Evolutionary conservation across 495 filamentous ascomycete species (phyloP).

Genomic region (Penicillium longicatenatum): DNA sequence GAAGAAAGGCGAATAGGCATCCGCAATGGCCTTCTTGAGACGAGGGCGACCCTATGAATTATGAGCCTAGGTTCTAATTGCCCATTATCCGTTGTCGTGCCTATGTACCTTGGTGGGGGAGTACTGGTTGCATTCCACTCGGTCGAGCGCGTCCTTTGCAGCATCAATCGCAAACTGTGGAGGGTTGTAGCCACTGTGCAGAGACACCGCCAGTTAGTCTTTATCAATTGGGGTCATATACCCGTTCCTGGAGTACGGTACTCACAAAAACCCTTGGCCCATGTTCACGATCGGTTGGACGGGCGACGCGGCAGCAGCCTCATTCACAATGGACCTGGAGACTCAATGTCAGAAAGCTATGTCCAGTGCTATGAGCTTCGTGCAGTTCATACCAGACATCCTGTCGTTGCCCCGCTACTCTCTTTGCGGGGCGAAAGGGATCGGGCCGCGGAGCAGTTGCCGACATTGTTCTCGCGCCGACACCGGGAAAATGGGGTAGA

Average conservation of each 20-base stretch:
- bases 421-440: constrained; percentile 68
- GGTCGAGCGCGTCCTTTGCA: constrained; percentile 83
- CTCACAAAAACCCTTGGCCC: constrained; percentile 91
- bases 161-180: constrained; percentile 89
- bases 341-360: neutral
- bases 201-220: constrained; percentile 2
- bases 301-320: constrained; percentile 80
- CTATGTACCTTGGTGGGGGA: constrained; percentile 76
- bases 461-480: constrained; percentile 44
- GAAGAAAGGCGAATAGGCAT: constrained; percentile 87
- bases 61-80: constrained; percentile 11
- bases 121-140: constrained; percentile 99
- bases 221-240: neutral
- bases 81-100: neutral
- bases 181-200: constrained; percentile 84
- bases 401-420: constrained; percentile 79
- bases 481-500: constrained; percentile 27
- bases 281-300: constrained; percentile 93
- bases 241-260: neutral
- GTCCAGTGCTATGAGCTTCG: neutral
- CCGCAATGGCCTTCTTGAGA: constrained; percentile 85
- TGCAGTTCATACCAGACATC: constrained; percentile 78
- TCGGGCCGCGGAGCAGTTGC: constrained; percentile 45
- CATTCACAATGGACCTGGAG: constrained; percentile 89
- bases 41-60: constrained; percentile 70